A percentile compares a stretch with the other conserved stretches of the same genome.
phyloP scores from a whole-genome alignment of 352 stramenopile genomes.

The Pythium phragmiticola region DNA sequence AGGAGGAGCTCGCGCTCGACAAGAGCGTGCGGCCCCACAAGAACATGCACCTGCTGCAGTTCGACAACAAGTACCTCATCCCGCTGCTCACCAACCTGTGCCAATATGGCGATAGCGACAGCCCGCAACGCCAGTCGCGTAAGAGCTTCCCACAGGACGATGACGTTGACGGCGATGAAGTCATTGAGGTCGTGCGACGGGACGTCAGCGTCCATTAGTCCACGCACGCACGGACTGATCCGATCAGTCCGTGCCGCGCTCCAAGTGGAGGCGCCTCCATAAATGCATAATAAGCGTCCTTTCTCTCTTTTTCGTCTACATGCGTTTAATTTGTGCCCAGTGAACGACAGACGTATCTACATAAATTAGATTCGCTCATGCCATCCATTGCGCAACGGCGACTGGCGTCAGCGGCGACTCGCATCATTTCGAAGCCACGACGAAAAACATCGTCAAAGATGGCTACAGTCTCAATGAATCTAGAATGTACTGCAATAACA shows the following conservation, averaged over 20 bases:
- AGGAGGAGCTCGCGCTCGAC: constrained; percentile 73
- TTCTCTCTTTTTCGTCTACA: neutral
- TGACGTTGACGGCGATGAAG: constrained; percentile 54
- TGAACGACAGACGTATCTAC: too few species aligned
- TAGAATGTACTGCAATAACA: constrained; percentile 7
- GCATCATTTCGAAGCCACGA: too few species aligned
- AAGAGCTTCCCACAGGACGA: constrained; percentile 50
- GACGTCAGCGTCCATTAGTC: constrained; percentile 51
- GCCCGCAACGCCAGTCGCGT: constrained; percentile 27
- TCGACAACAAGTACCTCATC: constrained; percentile 87
- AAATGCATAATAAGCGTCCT: neutral
- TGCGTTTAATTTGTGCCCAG: neutral
- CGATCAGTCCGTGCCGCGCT: neutral
- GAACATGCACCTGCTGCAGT: constrained; percentile 79
- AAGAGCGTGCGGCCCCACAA: constrained; percentile 78
- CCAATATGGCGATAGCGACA: constrained; percentile 48
- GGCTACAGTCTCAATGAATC: constrained; percentile 3
- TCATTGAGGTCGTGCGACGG: constrained; percentile 72
- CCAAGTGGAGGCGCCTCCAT: neutral
- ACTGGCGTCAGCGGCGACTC: neutral
- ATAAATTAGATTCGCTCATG: too few species aligned
- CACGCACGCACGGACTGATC: neutral
- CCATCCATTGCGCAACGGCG: neutral
- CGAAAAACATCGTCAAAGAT: neutral
- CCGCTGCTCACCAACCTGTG: constrained; percentile 76